phyloP scores from a whole-genome alignment of 805 yeast genomes.

The Candida coquimbonensis region DNA sequence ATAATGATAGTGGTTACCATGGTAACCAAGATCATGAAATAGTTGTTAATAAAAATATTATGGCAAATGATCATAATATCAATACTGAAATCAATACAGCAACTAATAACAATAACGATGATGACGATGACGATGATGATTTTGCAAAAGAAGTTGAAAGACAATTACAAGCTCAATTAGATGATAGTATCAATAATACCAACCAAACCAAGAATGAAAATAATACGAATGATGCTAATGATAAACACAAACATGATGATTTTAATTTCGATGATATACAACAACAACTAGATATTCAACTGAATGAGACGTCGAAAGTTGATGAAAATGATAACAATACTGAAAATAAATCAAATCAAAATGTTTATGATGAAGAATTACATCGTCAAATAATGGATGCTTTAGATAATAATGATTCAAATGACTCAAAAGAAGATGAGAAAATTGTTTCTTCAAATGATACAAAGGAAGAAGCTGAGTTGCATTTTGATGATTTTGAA shows the following conservation, averaged over 20 bases:
- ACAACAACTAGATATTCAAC: no score
- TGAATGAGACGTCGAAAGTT: no score
- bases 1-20: slow-evolving; percentile 11
- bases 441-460: neutral
- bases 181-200: neutral
- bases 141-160: neutral
- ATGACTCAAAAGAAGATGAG: neutral
- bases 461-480: no score
- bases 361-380: slow-evolving; percentile 10
- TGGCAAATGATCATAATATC: neutral
- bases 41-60: neutral
- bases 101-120: neutral
- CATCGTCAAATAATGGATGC: slow-evolving; percentile 17
- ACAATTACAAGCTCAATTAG: neutral
- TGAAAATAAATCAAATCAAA: no score
- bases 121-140: neutral
- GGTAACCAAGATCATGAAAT: slow-evolving; percentile 13
- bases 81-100: neutral
- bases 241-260: no score
- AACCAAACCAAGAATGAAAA: no score
- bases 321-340: no score
- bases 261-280: no score
- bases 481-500: slow-evolving; percentile 9
- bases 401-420: slow-evolving; percentile 1
- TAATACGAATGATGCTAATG: no score